Base-by-base conservation (phyloP, 1,284 basidiomycete species). In the Earliella scabrosa region DNA sequence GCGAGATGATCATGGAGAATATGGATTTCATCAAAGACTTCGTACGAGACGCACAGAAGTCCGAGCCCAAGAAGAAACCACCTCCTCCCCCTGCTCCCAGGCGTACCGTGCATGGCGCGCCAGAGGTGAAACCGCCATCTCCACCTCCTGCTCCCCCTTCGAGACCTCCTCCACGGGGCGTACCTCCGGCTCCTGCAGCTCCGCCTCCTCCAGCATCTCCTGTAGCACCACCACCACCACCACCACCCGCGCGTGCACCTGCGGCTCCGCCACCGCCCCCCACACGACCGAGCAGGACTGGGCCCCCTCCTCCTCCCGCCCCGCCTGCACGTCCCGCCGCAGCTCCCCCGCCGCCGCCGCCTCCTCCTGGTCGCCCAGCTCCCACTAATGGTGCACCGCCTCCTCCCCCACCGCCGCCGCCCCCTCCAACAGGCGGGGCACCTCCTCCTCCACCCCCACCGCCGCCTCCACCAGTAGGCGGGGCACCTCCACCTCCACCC, bases 11-110 rank as follows among this genome's bases (percentile, higher is more conserved):
- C 38, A 77, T 79, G 63, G 79, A 90, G 59, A 92, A 97, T 70
- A 88, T 91, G 78, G 88, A 92, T 59, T 98, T 95, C 70, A 97
- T 98, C 75, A 90, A 90, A 65, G 82, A 90, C 63, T 98, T 88
- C 69, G 85, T 95, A 20, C 80, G 86, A 27, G 75, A 89, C 67
- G 84, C 71, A 69, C 82, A 81, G 67, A 71, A 73, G 45, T 35
- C 50, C 0, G 58, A 56, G 35, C 20, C 48, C 26, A 55, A 58
- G 20, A 90, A 87, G 59, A 75, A 77, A 43, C 71, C 75, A 8
- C 77, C 78, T 44, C 85, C 87, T 0, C 87, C 89, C 0, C 83
- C 82, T 3, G 75, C 73, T 2, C 83, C 85, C 11, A 70, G 80
- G 36, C 66, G 76, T 58, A 59, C 66, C 47, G 56, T 59, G 3